A percentile compares a stretch with the other conserved stretches of the same genome.
phyloP scores from a whole-genome alignment of 208 protist species.

The Angomonas deanei region DNA sequence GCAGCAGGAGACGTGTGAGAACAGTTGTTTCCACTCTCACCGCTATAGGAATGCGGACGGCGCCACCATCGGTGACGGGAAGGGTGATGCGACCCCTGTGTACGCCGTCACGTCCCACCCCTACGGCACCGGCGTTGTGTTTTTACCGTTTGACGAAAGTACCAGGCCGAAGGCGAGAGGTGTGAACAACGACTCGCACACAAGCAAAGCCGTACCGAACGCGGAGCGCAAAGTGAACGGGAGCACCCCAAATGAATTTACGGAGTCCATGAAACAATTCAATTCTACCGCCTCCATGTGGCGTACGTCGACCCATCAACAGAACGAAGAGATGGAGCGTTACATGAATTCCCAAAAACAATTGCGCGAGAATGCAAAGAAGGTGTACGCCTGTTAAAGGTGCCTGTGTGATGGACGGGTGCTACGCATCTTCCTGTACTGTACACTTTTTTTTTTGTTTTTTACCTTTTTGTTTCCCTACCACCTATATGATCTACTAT shows the following conservation, averaged over 20 bases:
- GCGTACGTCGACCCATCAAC: constrained; percentile 79
- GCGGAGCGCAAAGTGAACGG: neutral
- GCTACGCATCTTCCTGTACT: neutral
- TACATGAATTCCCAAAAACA: constrained; percentile 74
- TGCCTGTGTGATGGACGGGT: neutral
- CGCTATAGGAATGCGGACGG: no score
- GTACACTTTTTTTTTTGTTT: constrained; percentile 8
- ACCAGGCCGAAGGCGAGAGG: constrained; percentile 26
- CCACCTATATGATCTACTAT: neutral
- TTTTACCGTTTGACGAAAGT: constrained; percentile 14
- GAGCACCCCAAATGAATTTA: neutral
- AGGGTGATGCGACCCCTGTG: no score
- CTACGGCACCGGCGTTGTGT: constrained; percentile 74
- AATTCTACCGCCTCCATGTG: constrained; percentile 65
- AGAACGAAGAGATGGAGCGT: constrained; percentile 56
- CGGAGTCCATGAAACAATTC: constrained; percentile 11
- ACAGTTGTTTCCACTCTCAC: no score
- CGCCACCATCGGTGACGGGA: no score
- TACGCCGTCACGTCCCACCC: constrained; percentile 38
- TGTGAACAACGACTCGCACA: constrained; percentile 43
- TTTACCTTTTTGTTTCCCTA: constrained; percentile 4
- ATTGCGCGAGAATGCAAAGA: constrained; percentile 47
- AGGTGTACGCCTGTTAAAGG: constrained; percentile 46
- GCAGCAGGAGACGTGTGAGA: constrained; percentile 37
- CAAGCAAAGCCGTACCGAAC: neutral